phyloP scores from a whole-genome alignment of 257 asterid genomes.

The Osmanthus fragrans region DNA sequence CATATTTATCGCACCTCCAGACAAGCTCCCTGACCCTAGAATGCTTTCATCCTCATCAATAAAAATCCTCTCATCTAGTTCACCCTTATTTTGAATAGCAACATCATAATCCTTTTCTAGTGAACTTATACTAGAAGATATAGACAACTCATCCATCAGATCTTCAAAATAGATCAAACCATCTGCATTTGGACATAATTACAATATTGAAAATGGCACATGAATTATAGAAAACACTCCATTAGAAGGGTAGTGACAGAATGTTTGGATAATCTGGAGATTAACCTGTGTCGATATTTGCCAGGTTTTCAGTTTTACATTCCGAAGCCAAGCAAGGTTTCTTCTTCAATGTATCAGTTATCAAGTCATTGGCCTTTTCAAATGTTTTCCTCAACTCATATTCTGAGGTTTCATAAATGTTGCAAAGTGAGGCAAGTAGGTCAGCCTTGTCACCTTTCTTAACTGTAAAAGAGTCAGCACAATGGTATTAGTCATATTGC shows the following conservation, averaged over 20 bases:
- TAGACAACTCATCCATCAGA: constrained; percentile 68
- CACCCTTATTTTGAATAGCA: constrained; percentile 58
- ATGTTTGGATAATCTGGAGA: constrained; percentile 13
- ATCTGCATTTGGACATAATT: constrained; percentile 52
- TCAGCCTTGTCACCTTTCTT: constrained; percentile 74
- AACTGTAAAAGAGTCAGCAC: constrained; percentile 47
- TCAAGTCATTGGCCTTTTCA: constrained; percentile 65
- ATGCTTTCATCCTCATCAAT: constrained; percentile 76
- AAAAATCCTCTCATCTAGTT: constrained; percentile 86
- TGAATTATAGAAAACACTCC: constrained; percentile 4
- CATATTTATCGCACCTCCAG: constrained; percentile 59
- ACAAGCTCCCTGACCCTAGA: constrained; percentile 85
- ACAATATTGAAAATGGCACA: constrained; percentile 7
- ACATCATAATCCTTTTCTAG: constrained; percentile 73
- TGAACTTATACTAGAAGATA: constrained; percentile 49
- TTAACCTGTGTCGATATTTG: constrained; percentile 62
- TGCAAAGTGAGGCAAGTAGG: constrained; percentile 78
- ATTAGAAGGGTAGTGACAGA: constrained; percentile 15
- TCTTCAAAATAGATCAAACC: constrained; percentile 74
- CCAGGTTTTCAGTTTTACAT: constrained; percentile 52
- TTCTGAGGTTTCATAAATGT: constrained; percentile 75
- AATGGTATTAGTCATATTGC: constrained; percentile 11
- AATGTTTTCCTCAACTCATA: constrained; percentile 67
- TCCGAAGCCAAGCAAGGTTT: constrained; percentile 64
- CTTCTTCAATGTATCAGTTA: constrained; percentile 61